Percentiles rank a stretch among this genome's conserved stretches.
Evolutionary conservation across 805 yeast genomes (phyloP).

Genomic region (Candida koratica): DNA sequence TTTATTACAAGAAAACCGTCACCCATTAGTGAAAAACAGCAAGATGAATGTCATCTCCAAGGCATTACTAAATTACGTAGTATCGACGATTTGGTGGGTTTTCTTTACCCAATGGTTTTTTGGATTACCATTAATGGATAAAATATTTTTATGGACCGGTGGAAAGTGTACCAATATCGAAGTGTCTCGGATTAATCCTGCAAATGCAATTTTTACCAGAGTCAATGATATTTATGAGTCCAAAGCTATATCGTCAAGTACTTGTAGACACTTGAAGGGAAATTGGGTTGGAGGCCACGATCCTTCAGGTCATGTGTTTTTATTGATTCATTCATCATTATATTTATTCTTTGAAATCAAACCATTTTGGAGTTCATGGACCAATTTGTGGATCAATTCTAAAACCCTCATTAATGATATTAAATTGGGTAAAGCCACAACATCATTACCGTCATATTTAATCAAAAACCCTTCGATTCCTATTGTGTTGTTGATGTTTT

Average conservation of each 20-base stretch:
- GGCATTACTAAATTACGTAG: constrained; percentile 41
- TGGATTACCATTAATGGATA: constrained; percentile 87
- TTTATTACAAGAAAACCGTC: constrained; percentile 9
- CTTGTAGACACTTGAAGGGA: constrained; percentile 47
- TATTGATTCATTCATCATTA: constrained; percentile 63
- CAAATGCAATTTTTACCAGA: constrained; percentile 14
- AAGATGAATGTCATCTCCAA: constrained; percentile 11
- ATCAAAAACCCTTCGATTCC: constrained; percentile 25
- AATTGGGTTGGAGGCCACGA: constrained; percentile 87
- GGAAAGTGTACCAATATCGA: constrained; percentile 58
- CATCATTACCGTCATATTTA: constrained; percentile 11
- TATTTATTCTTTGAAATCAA: constrained; percentile 63
- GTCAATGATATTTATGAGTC: constrained; percentile 11
- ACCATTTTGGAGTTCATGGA: constrained; percentile 35
- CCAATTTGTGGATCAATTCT: constrained; percentile 3
- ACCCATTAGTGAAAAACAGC: constrained; percentile 11
- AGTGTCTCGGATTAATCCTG: constrained; percentile 7
- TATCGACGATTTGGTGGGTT: constrained; percentile 77
- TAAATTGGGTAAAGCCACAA: not conserved
- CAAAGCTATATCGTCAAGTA: constrained; percentile 25
- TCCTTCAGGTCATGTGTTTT: constrained; percentile 90
- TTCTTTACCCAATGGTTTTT: constrained; percentile 84
- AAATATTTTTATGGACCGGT: constrained; percentile 74
- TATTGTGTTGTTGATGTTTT: constrained; percentile 23
- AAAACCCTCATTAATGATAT: not conserved